Base-by-base conservation (phyloP, 208 protist genomes). In the Trypanosoma mega region DNA sequence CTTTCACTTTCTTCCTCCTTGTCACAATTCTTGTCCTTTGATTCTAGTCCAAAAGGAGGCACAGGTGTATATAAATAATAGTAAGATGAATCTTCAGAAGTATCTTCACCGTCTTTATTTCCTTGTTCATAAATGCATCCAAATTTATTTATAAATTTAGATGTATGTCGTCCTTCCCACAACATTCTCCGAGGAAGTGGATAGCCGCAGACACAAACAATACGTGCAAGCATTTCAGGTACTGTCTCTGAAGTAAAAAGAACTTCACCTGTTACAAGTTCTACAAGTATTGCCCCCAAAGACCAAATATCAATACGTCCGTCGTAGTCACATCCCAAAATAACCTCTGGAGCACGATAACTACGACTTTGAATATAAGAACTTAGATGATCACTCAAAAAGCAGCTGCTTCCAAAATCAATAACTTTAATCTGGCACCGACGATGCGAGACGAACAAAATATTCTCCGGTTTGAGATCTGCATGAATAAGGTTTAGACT, bases 391-490 rank as follows among this genome's bases (percentile, higher is more conserved):
- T 98, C 97, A 41, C 80, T 97, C 54, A 88, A 82, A 82, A 97
- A 98, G 74, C 94, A 98, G 49, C 81, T 94, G 54, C 88, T 97
- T 49, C 97, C 97, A 74, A 98, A 98, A 76, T 98, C 97, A 61
- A 98, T 98, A 26, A 98, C 83, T 76, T 98, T 98, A 33, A 98
- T 80, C 36, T 95, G 74, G 69, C 96, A 98, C 29, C 83, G 80
- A 39, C 84, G 85, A 74, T 97, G 93, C 2, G 87, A 96, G 43
- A 96, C 79, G 71, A 98, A 98, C 37, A 98, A 85, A 62, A 98
- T 97, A 80, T 98, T 98, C 78, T 98, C 97, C 23, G 96, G 96
- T 73, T 98, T 98, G 23, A 98, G 74, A 69, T 98, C 97, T 27
- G 95, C 96, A 74, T 98, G 97, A 46, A 98, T 97, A 29, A 98